These are phyloP conservation scores for Leptographium flavum DNA, from an alignment of 2,329 filamentous ascomycete species.

Conservation along the genomic window DNA sequence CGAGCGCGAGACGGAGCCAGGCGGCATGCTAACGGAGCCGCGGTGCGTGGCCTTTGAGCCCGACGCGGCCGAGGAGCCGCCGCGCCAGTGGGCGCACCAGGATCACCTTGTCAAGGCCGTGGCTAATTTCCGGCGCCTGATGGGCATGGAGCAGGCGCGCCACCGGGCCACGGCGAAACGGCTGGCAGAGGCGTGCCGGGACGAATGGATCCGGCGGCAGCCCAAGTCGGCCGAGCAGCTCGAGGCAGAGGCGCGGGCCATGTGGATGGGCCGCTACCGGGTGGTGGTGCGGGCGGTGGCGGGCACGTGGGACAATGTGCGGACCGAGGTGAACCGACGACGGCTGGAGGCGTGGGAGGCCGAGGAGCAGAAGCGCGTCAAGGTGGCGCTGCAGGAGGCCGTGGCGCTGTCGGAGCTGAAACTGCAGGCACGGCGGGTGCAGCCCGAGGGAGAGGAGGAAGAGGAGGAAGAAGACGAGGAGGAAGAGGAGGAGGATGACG, in stretches of 20 bases:
- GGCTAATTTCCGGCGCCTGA: conserved; percentile 64
- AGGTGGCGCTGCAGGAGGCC: conserved; percentile 57
- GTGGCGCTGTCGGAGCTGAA: conserved; percentile 58
- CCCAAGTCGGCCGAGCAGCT: conserved; percentile 70
- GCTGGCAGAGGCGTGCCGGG: conserved; percentile 62
- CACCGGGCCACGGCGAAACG: conserved; percentile 68
- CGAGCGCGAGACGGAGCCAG: conserved; percentile 57
- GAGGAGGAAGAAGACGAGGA: conserved; percentile 32
- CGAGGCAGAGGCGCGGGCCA: conserved; percentile 58
- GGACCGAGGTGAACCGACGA: conserved; percentile 42
- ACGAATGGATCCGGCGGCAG: conserved; percentile 60
- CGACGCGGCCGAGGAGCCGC: conserved; percentile 58
- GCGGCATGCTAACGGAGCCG: conserved; percentile 58
- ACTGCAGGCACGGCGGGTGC: conserved; percentile 44
- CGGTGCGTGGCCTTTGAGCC: conserved; percentile 60
- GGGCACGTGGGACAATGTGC: conserved; percentile 52
- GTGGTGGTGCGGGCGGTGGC: conserved; percentile 46
- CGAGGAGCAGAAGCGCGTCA: conserved; percentile 48
- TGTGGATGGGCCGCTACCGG: conserved; percentile 55
- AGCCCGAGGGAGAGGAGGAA: conserved; percentile 38
- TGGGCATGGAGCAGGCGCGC: conserved; percentile 63
- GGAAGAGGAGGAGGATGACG: conserved; percentile 25
- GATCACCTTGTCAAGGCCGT: conserved; percentile 76
- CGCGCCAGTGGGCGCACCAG: conserved; percentile 68
- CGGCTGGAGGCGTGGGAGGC: conserved; percentile 49